Evolutionary conservation across 371 early-diverging fungal genomes (phyloP), one percentile per base, ranked within the genome.

Genomic region (Actinomortierella wolfii): DNA sequence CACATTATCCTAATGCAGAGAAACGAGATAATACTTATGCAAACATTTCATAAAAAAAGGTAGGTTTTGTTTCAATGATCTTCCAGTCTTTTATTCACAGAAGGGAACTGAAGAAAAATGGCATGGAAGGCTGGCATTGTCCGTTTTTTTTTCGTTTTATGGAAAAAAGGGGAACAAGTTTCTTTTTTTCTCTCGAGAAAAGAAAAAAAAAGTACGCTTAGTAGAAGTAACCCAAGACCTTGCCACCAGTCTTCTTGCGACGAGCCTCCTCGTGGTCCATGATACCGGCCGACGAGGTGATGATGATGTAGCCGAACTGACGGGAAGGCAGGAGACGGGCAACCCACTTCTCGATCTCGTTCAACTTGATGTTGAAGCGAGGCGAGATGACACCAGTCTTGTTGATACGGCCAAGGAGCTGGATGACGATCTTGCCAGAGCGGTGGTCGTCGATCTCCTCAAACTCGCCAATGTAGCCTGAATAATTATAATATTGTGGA

Each of bases 361-460:
- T 76, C 65, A 95, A 83, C 88, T 93, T 92, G 84, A 99, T 90
- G 88, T 95, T 94, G 93, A 98, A 99, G 75, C 99, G 94, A 70
- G 99, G 99, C 57, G 97, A 98, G 84, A 99, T 99, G 73, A 98
- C 98, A 85, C 99, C 99, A 81, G 98, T 97, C 93, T 99, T 99
- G 95, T 98, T 99, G 65, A 99, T 83, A 71, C 99, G 94, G 69
- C 99, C 99, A 73, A 92, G 96, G 55, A 99, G 91, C 81, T 98
- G 97, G 75, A 99, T 89, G 56, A 99, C 95, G 59, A 98, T 96
- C 93, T 99, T 99, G 79, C 98, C 99, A 68, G 95, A 92, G 74
- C 98, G 94, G 82, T 98, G 98, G 83, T 99, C 99, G 81, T 99
- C 97, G 69, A 99, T 91, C 76, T 93, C 92, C 81, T 98, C 98